A percentile compares a stretch with the other conserved stretches of the same genome.
These are phyloP conservation scores for Suillus cothurnatus DNA, from an alignment of 768 basidiomycete genomes.

Conservation along the genomic window DNA sequence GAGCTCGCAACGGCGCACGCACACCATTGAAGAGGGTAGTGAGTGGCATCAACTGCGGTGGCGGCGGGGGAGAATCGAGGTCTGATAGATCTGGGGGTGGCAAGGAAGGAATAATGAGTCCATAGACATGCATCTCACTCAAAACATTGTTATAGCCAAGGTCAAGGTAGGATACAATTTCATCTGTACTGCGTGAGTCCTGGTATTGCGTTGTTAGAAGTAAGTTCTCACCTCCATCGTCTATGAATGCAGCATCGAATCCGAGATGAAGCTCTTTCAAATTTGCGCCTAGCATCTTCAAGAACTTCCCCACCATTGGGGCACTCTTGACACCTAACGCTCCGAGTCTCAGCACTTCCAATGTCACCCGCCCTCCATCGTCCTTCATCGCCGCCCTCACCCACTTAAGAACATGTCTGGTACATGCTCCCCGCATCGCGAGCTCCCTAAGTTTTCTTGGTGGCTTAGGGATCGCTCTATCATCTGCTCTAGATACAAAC, in stretches of 20 bases:
- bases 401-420: slow-evolving; percentile 32
- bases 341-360: slow-evolving; percentile 27
- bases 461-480: slow-evolving; percentile 15
- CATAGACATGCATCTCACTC: slow-evolving; percentile 35
- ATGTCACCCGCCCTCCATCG: slow-evolving; percentile 3
- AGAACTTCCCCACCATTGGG: slow-evolving; percentile 27
- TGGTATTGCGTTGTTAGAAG: neutral
- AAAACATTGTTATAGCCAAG: slow-evolving; percentile 28
- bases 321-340: slow-evolving; percentile 30
- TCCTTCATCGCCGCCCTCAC: slow-evolving; percentile 23
- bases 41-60: slow-evolving; percentile 23
- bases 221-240: slow-evolving; percentile 29
- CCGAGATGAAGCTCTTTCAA: slow-evolving; percentile 31
- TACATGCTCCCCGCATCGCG: slow-evolving; percentile 25
- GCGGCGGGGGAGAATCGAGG: slow-evolving; percentile 13
- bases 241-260: slow-evolving; percentile 32
- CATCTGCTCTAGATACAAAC: slow-evolving; percentile 8
- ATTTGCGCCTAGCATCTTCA: slow-evolving; percentile 22
- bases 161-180: slow-evolving; percentile 28
- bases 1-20: slow-evolving; percentile 28
- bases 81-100: slow-evolving; percentile 27
- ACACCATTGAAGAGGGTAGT: slow-evolving; percentile 30
- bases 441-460: slow-evolving; percentile 26
- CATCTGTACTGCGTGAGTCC: slow-evolving; percentile 23
- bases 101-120: slow-evolving; percentile 33